phyloP scores from a whole-genome alignment of 148 eudicot genomes.

The Heliosperma pusillum region DNA sequence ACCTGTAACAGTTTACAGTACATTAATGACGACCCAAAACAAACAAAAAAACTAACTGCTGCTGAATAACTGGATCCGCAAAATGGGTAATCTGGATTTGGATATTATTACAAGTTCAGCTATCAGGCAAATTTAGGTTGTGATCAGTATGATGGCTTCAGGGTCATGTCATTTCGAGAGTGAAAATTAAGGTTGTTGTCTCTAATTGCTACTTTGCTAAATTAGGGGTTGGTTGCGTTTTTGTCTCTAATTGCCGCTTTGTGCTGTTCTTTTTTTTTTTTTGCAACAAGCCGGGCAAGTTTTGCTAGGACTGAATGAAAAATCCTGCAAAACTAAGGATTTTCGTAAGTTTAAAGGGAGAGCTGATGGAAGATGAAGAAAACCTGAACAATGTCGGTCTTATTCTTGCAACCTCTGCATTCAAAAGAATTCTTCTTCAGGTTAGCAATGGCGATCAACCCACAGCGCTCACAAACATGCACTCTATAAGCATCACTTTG shows the following conservation, averaged over 20 bases:
- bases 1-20: constrained; percentile 43
- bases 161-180: too few relatives aligned
- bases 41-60: neutral
- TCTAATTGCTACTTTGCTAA: too few relatives aligned
- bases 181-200: too few relatives aligned
- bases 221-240: too few relatives aligned
- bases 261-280: too few relatives aligned
- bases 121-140: too few relatives aligned
- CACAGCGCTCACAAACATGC: constrained; percentile 92
- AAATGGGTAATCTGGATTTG: neutral
- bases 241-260: too few relatives aligned
- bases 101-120: neutral
- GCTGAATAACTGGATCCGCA: neutral
- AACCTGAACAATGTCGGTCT: constrained; percentile 96
- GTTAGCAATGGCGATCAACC: constrained; percentile 88
- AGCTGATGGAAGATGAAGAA: neutral
- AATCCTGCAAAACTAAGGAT: neutral
- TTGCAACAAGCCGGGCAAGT: too few relatives aligned
- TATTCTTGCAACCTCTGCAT: constrained; percentile 95
- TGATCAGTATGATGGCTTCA: too few relatives aligned
- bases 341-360: neutral
- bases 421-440: constrained; percentile 92
- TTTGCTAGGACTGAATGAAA: too few relatives aligned
- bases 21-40: neutral
- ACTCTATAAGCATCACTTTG: constrained; percentile 96